These are phyloP conservation scores for Daedaleopsis sinensis DNA, from an alignment of 768 basidiomycete species.

Conservation along the genomic window DNA sequence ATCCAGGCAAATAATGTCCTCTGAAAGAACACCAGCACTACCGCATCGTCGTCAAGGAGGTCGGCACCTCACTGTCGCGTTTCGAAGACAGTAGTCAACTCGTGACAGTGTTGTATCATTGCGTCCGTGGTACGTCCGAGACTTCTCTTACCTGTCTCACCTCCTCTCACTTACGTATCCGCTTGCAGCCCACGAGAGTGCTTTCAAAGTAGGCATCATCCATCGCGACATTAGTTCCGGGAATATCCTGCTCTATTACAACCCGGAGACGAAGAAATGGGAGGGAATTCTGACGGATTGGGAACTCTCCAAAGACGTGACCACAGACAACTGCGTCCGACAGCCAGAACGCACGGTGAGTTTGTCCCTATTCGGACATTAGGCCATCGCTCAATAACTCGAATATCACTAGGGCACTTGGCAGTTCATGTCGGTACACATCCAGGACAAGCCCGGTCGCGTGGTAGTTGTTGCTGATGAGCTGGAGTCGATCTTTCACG, in stretches of 20 bases:
- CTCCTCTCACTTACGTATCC: too few species aligned
- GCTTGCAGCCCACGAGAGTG: not conserved
- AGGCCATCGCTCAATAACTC: too few species aligned
- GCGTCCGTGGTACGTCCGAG: not conserved
- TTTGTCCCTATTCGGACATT: too few species aligned
- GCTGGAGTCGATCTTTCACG: not conserved
- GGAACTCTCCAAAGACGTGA: conserved; percentile 5
- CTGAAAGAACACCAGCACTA: conserved; percentile 6
- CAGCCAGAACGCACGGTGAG: conserved; percentile 1
- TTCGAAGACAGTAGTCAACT: not conserved
- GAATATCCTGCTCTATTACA: conserved; percentile 4
- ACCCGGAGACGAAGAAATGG: too few species aligned
- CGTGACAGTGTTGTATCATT: not conserved
- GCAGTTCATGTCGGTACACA: not conserved
- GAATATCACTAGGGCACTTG: not conserved
- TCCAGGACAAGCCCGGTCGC: not conserved
- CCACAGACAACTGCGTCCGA: not conserved
- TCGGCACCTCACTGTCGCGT: not conserved
- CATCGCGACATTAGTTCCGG: conserved; percentile 13
- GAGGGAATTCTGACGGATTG: conserved; percentile 8
- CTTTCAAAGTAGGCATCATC: conserved; percentile 1
- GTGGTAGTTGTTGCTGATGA: not conserved
- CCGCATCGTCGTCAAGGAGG: conserved; percentile 8
- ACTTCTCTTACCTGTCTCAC: too few species aligned
- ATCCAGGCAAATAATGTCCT: not conserved